Evolutionary conservation across 1,139 yeast species (phyloP).

Genomic region (Schizosaccharomyces versatilis): DNA sequence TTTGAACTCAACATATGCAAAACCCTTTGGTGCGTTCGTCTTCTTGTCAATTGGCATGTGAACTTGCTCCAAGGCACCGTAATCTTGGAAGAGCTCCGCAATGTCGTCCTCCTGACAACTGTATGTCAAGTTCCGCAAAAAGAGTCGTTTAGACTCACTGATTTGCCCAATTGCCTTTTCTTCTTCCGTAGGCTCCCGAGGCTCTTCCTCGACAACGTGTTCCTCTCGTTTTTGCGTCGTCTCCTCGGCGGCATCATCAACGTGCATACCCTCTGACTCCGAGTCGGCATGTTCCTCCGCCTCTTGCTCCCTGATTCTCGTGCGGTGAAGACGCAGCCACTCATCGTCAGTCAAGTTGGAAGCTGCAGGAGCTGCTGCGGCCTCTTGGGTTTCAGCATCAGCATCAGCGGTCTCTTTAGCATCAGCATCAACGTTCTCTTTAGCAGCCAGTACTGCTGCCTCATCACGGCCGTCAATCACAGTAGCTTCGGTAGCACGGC

Average conservation of each 20-base stretch:
- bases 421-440: background rate
- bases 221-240: too few species aligned
- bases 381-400: slow-evolving; percentile 7
- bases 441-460: too few species aligned
- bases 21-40: slow-evolving; percentile 80
- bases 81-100: slow-evolving; percentile 31
- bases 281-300: background rate
- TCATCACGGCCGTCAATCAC: background rate
- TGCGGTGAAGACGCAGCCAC: slow-evolving; percentile 65
- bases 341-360: slow-evolving; percentile 49
- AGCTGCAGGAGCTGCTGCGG: slow-evolving; percentile 27
- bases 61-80: slow-evolving; percentile 25
- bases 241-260: too few species aligned
- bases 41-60: slow-evolving; percentile 81
- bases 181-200: slow-evolving; percentile 13
- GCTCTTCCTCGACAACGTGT: slow-evolving; percentile 9
- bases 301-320: slow-evolving; percentile 40
- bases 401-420: background rate
- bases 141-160: slow-evolving; percentile 53
- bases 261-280: background rate
- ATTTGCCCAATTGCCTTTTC: slow-evolving; percentile 27
- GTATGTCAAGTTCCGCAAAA: slow-evolving; percentile 68
- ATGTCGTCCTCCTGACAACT: slow-evolving; percentile 66
- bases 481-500: background rate
- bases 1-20: slow-evolving; percentile 59